Conservation (phyloP, 768 basidiomycete species). For the Hirschioporus abietinus region DNA sequence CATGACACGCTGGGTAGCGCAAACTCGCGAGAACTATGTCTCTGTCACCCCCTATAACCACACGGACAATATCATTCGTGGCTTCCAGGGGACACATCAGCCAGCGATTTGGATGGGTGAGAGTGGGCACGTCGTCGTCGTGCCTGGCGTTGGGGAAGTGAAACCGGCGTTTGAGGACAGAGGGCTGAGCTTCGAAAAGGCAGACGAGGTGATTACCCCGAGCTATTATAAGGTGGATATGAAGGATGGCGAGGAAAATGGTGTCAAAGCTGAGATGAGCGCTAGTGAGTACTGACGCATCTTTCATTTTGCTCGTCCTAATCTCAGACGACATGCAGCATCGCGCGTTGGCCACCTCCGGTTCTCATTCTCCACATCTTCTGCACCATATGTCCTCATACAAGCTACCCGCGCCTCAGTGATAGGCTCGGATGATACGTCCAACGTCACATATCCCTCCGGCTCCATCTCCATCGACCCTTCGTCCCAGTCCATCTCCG, state of each 20-base stretch:
- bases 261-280: constrained; percentile 52
- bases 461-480: constrained; percentile 47
- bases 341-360: constrained; percentile 72
- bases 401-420: constrained; percentile 63
- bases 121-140: constrained; percentile 56
- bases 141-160: constrained; percentile 50
- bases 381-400: constrained; percentile 53
- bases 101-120: constrained; percentile 91
- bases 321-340: constrained; percentile 32
- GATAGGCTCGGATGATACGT: constrained; percentile 44
- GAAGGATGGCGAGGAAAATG: constrained; percentile 45
- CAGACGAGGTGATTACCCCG: constrained; percentile 47
- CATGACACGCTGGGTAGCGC: constrained; percentile 84
- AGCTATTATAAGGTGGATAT: constrained; percentile 55
- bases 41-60: constrained; percentile 69
- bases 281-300: constrained; percentile 41
- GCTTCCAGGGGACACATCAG: constrained; percentile 77
- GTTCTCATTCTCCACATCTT: constrained; percentile 52
- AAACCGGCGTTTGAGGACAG: constrained; percentile 53
- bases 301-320: constrained; percentile 7
- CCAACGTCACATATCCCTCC: constrained; percentile 46
- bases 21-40: constrained; percentile 72
- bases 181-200: constrained; percentile 47
- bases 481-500: constrained; percentile 45
- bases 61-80: constrained; percentile 55